Evolutionary conservation across 768 basidiomycete genomes (phyloP).

Genomic region (Macrolepiota fuliginosa): DNA sequence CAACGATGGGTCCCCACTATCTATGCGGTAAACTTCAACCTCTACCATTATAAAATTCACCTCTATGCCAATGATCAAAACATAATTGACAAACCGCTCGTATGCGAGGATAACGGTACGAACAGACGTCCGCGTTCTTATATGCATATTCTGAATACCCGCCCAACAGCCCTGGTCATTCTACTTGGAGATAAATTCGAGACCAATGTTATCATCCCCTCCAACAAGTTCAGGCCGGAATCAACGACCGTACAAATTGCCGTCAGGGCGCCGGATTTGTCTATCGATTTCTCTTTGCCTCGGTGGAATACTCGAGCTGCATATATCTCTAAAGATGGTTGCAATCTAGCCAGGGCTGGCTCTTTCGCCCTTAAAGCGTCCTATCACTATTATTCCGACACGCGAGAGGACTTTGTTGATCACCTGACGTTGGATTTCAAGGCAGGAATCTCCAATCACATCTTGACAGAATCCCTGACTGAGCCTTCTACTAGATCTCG

Average conservation of each 20-base stretch:
- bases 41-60: constrained; percentile 76
- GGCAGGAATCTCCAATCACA: constrained; percentile 35
- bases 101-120: constrained; percentile 81
- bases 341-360: constrained; percentile 60
- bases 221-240: constrained; percentile 71
- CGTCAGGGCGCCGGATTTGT: constrained; percentile 55
- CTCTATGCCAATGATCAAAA: constrained; percentile 94
- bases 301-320: constrained; percentile 87
- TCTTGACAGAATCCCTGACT: not conserved
- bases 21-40: constrained; percentile 67
- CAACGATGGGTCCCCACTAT: constrained; percentile 81
- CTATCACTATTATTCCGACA: constrained; percentile 71
- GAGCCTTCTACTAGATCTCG: constrained; percentile 34
- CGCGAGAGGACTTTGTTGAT: constrained; percentile 72
- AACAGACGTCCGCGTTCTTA: not conserved
- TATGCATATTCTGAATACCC: not conserved
- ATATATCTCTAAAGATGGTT: constrained; percentile 57
- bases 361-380: constrained; percentile 59
- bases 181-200: constrained; percentile 57
- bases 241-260: constrained; percentile 64
- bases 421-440: constrained; percentile 66
- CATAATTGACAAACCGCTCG: constrained; percentile 86
- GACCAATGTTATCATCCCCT: constrained; percentile 55
- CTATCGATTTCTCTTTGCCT: constrained; percentile 67
- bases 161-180: constrained; percentile 65